phyloP scores from a whole-genome alignment of 768 basidiomycete species.

The Agaricus subrufescens region DNA sequence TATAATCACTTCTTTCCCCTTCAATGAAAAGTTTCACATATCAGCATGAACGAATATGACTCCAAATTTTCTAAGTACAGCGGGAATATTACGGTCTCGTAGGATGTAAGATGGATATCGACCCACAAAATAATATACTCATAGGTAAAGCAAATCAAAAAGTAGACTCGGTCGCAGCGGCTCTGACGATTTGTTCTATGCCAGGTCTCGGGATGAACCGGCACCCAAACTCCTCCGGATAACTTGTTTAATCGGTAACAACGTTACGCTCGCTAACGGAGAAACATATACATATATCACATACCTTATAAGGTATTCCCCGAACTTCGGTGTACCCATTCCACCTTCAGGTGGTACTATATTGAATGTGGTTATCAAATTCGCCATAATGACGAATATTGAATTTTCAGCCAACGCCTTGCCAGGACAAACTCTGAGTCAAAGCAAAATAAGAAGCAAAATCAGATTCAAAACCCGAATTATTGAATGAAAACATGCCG shows the following conservation, averaged over 20 bases:
- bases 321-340: neutral
- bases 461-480: neutral
- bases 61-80: too few relatives aligned
- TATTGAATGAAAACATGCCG: neutral
- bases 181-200: neutral
- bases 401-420: conserved; percentile 14
- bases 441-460: too few relatives aligned
- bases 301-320: neutral
- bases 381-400: conserved; percentile 10
- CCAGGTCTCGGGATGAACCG: neutral
- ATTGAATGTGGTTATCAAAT: conserved; percentile 7
- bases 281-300: neutral
- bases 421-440: conserved; percentile 14
- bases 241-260: neutral
- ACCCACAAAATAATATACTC: too few relatives aligned
- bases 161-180: neutral
- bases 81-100: too few relatives aligned
- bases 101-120: too few relatives aligned
- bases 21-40: too few relatives aligned
- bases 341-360: neutral
- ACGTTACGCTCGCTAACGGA: neutral
- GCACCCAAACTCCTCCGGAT: neutral
- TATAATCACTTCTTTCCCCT: too few relatives aligned
- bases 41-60: too few relatives aligned
- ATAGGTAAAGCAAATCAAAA: too few relatives aligned